A percentile compares a stretch with the other conserved stretches of the same genome.
Evolutionary conservation across 2,329 filamentous ascomycete species (phyloP).

Genomic region (Apiospora hydei): DNA sequence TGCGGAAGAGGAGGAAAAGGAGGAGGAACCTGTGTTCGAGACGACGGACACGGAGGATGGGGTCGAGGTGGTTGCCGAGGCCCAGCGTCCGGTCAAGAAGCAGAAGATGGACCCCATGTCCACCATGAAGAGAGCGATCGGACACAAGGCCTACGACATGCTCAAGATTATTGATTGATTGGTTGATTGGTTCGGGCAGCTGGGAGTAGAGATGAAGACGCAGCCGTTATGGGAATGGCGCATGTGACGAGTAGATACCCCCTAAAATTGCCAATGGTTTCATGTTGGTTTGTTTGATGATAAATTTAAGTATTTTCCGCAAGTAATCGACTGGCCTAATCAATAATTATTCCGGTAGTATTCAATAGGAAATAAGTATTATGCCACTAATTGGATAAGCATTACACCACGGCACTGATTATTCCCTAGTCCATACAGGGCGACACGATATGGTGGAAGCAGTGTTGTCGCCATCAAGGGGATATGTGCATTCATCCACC

Average conservation of each 20-base stretch:
- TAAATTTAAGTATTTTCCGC: too few species aligned
- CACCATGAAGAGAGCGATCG: slow-evolving; percentile 57
- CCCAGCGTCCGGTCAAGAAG: slow-evolving; percentile 39
- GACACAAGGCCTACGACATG: slow-evolving; percentile 63
- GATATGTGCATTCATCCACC: not conserved
- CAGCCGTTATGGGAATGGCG: not conserved
- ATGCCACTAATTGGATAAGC: too few species aligned
- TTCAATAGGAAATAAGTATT: too few species aligned
- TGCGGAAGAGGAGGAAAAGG: slow-evolving; percentile 42
- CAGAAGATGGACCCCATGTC: slow-evolving; percentile 51
- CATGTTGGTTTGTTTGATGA: not conserved
- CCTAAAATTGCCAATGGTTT: slow-evolving; percentile 1
- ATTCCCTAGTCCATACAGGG: too few species aligned
- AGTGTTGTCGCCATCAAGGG: too few species aligned
- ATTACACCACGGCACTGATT: too few species aligned
- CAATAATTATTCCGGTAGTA: too few species aligned
- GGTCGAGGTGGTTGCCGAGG: not conserved
- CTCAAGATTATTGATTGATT: slow-evolving; percentile 59
- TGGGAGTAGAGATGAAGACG: not conserved
- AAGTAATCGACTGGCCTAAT: too few species aligned
- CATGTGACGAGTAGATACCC: slow-evolving; percentile 1
- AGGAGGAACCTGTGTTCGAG: slow-evolving; percentile 38
- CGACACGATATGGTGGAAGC: too few species aligned
- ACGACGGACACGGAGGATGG: slow-evolving; percentile 27
- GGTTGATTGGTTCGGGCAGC: not conserved